phyloP scores from a whole-genome alignment of 202 grass and related monocot species.

The Bolboschoenoplectus hybrid region DNA sequence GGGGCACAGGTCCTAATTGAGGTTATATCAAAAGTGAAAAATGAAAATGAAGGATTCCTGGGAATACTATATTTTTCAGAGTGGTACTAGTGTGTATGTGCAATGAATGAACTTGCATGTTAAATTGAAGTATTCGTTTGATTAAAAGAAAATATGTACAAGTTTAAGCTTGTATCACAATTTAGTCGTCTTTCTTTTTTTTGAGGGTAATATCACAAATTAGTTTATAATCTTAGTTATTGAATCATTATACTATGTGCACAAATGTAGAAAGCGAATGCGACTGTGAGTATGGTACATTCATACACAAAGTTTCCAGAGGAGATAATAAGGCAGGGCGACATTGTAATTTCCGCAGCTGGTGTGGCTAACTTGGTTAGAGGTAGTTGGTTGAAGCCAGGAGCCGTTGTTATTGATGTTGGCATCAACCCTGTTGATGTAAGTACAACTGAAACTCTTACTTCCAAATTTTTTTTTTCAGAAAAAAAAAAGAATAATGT shows the following conservation, averaged over 20 bases:
- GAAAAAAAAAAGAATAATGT: neutral
- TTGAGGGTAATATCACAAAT: neutral
- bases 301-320: slow-evolving; percentile 88
- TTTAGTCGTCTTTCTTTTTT: neutral
- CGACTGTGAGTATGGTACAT: slow-evolving; percentile 95
- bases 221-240: slow-evolving; percentile 2
- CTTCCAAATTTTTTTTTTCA: neutral
- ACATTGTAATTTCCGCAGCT: slow-evolving; percentile 89
- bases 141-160: neutral
- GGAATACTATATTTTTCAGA: neutral
- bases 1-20: neutral
- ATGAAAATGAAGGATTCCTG: neutral
- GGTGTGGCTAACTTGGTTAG: slow-evolving; percentile 90
- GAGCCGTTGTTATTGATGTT: slow-evolving; percentile 88
- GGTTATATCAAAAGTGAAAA: neutral
- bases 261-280: slow-evolving; percentile 84
- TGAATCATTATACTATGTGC: slow-evolving; percentile 37
- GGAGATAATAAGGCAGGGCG: slow-evolving; percentile 81
- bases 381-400: slow-evolving; percentile 94
- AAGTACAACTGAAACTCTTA: slow-evolving; percentile 38
- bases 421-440: slow-evolving; percentile 98
- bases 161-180: neutral
- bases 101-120: neutral
- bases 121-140: neutral
- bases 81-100: neutral